These are phyloP conservation scores for Sporothrix schenckii DNA, from an alignment of 2,329 filamentous ascomycete species.

Conservation along the genomic window DNA sequence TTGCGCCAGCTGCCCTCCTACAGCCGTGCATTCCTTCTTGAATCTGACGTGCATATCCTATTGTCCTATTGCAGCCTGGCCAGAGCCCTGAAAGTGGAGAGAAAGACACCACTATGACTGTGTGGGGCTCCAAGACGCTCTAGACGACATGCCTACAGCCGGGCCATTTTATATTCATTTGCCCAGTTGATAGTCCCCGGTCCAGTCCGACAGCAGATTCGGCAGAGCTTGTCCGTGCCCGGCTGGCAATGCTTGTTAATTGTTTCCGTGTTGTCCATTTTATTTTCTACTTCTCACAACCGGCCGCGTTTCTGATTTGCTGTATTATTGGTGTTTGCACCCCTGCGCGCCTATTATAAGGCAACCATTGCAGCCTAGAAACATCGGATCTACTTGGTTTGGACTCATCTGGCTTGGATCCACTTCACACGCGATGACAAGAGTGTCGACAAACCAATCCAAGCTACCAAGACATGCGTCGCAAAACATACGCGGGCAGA, in stretches of 20 bases:
- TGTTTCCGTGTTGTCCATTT: not conserved
- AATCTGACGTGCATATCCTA: not conserved
- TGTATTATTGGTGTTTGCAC: not conserved
- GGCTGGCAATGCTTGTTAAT: not conserved
- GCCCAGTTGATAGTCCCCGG: not conserved
- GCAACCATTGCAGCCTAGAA: conserved; percentile 17
- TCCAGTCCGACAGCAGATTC: not conserved
- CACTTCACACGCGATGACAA: no score
- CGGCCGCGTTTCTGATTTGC: not conserved
- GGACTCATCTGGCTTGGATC: no score
- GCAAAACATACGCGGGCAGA: not conserved
- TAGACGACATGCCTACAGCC: not conserved
- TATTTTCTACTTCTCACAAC: not conserved
- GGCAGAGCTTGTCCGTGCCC: not conserved
- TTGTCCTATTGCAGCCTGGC: not conserved
- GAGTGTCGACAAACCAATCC: not conserved
- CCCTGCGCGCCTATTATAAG: not conserved
- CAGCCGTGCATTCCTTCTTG: not conserved
- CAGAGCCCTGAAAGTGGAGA: not conserved
- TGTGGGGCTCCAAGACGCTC: not conserved
- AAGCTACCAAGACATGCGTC: not conserved
- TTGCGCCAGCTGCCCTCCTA: not conserved
- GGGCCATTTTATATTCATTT: not conserved
- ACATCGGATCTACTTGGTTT: not conserved
- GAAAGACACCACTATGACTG: not conserved